Base-by-base conservation (phyloP, 2,329 filamentous ascomycete species). In the Paracorniculantispora psalliotae region DNA sequence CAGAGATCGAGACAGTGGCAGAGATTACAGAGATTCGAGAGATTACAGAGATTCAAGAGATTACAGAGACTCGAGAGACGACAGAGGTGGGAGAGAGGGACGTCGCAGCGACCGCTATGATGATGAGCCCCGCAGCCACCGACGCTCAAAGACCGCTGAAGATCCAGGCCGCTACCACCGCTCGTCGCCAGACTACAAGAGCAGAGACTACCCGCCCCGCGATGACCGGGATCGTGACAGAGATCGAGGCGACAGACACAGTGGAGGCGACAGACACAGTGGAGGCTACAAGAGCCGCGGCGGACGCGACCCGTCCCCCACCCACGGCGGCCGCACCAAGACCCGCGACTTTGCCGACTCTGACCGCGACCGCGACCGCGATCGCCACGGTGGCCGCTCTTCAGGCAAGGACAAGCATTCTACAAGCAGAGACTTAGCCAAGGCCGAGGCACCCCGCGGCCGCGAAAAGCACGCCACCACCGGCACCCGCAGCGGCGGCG, bases 381-480 rank as follows among this genome's bases (percentile, higher is more conserved):
- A 57, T 19, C 59, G 59, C 13, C 37, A 53, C 30, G 28, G 23
- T 8, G 57, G 46, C 51, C 56, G 48, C 10, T 37, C 47, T 13
- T 28, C 35, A 21, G 33, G 17, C 56, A 51, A 58, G 28, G 39
- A 46, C 33, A 51, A 48, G 58, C 52, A 62, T 55, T n/a, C 37
- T 33, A n/a, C n/a, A n/a, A 12, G 55, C 53, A 37, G 48, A 61
- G 41, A 52, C 54, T 13, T 47, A 10, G 41, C 58, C 3, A 48
- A 44, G 8, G 39, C 41, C 8, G 33, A 44, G 2, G 49, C 57
- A 6, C n/a, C 57, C 17, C 57, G 44, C 35, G 50, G 51, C n/a
- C 57, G 57, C n/a, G 44, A 54, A 3, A 7, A 68, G 67, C 23
- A 67, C 66, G 3, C 64, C 63, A 15, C 67, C 66, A 8, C 55